These are phyloP conservation scores for Didymella arachidicola DNA, from an alignment of 2,329 filamentous ascomycete genomes.

Conservation along the genomic window DNA sequence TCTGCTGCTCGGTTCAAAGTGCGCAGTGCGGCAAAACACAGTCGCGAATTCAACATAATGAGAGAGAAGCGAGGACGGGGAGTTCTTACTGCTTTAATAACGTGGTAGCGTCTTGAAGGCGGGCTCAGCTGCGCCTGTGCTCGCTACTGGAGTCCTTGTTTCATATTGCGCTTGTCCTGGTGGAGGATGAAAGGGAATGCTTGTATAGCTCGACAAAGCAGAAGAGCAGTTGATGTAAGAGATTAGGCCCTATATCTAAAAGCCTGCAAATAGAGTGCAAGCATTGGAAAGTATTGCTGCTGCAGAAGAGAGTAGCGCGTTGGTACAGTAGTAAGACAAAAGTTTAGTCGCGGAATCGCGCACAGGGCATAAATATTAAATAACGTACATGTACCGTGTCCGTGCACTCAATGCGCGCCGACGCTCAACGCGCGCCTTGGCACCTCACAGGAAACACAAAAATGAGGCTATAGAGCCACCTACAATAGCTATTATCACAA, in stretches of 20 bases:
- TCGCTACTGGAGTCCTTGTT: neutral
- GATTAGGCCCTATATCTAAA: no score
- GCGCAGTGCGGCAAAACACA: neutral
- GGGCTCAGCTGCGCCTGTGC: neutral
- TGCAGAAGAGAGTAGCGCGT: neutral
- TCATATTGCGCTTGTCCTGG: neutral
- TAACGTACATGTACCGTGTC: no score
- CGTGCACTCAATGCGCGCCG: no score
- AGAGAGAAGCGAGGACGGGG: neutral
- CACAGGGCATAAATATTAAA: no score
- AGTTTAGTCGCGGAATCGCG: no score
- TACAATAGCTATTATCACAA: no score
- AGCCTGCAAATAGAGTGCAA: no score
- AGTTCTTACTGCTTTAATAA: neutral
- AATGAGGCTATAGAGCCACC: no score
- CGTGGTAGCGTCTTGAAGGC: neutral
- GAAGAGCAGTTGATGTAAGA: no score
- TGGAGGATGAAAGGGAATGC: neutral
- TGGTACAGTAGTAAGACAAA: no score
- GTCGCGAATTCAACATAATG: neutral
- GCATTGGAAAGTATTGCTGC: neutral
- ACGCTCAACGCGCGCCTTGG: no score
- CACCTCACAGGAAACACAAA: no score
- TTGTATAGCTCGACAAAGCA: neutral
- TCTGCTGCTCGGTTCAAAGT: neutral